Percentiles rank a stretch among this genome's conserved stretches.
Conservation (phyloP, 2,329 filamentous ascomycete genomes). For the Hypomyces perniciosus region DNA sequence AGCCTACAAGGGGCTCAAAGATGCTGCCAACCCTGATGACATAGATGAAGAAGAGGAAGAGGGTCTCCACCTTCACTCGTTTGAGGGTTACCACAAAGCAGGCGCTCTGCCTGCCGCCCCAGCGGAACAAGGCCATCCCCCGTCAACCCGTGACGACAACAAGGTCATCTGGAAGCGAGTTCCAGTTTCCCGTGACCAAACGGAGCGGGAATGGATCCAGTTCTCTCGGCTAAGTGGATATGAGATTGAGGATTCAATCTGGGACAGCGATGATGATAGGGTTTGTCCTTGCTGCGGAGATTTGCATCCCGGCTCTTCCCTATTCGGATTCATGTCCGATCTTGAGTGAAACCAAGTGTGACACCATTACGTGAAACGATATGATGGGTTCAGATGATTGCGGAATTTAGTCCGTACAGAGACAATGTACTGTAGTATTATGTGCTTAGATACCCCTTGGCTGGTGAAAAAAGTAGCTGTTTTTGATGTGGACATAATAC, state of each 20-base stretch:
- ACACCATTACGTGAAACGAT: background rate
- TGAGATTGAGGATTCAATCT: slow-evolving; percentile 28
- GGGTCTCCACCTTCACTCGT: slow-evolving; percentile 20
- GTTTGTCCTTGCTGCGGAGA: slow-evolving; percentile 37
- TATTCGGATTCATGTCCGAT: slow-evolving; percentile 26
- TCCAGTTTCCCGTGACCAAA: slow-evolving; percentile 34
- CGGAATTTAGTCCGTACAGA: slow-evolving; percentile 7
- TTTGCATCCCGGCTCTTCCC: slow-evolving; percentile 30
- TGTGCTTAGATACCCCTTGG: slow-evolving; percentile 14
- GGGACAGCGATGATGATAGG: slow-evolving; percentile 30
- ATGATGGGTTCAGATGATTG: slow-evolving; percentile 9
- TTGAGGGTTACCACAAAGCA: slow-evolving; percentile 22
- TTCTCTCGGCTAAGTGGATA: slow-evolving; percentile 39
- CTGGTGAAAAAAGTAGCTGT: slow-evolving; percentile 4
- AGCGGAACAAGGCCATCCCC: slow-evolving; percentile 37
- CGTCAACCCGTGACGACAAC: slow-evolving; percentile 35
- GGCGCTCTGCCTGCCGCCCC: slow-evolving; percentile 35
- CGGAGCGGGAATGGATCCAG: slow-evolving; percentile 42
- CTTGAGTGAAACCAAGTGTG: slow-evolving; percentile 19
- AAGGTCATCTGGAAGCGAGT: slow-evolving; percentile 47
- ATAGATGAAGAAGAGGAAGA: slow-evolving; percentile 22
- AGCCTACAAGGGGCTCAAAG: slow-evolving; percentile 31
- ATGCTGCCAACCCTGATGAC: slow-evolving; percentile 18
- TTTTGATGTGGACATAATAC: background rate
- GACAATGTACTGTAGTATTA: slow-evolving; percentile 6